Base-by-base conservation (phyloP, 2,329 filamentous ascomycete species). In the Ceratocystis albifundus region DNA sequence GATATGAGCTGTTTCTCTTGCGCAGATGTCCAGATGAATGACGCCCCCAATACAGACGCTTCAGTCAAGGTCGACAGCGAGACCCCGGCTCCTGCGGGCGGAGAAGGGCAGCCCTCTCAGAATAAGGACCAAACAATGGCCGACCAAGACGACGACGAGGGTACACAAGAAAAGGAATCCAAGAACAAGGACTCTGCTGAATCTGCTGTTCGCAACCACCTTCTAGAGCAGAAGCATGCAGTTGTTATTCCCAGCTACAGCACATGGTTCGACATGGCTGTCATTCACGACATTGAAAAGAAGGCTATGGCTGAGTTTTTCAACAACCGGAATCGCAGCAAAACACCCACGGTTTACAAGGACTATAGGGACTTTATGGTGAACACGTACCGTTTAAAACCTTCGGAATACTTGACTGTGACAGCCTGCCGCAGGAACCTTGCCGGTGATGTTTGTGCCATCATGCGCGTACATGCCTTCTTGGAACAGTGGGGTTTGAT, bases 361-460 rank as follows among this genome's bases (percentile, higher is more conserved):
- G 94, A 99, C 74, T 99, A 99, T 77, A 88, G 94, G 71, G 94
- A 99, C 74, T 99, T 99, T 74, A 99, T 99, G 94, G 91, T 99
- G 79, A 99, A 99, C 79, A 97, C 94, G 15, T 99, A 99, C 77
- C 88, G 94, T 46, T 80, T 99, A 66, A 99, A 97, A 74, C 94
- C 94, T 4, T 84, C 91, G 65, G 94, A 99, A 76, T 99, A 99
- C 73, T 82, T 99, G 66, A 99, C 94, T 4, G 93, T 99, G 65
- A 99, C 94, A 10, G 94, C 94, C 63, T 99, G 94, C 75, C 84
- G 94, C 70, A 85, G 94, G 71, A 99, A 99, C 75, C 78, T 99
- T 73, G 94, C 94, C 25, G 94, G 94, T 70, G 94, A 99, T 76
- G 94, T 99, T 41, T 99, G 94, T 78, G 93, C 94, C 48, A 99